Conservation (phyloP, 441 rosid genomes). For the Pelargonium fulgidum region DNA sequence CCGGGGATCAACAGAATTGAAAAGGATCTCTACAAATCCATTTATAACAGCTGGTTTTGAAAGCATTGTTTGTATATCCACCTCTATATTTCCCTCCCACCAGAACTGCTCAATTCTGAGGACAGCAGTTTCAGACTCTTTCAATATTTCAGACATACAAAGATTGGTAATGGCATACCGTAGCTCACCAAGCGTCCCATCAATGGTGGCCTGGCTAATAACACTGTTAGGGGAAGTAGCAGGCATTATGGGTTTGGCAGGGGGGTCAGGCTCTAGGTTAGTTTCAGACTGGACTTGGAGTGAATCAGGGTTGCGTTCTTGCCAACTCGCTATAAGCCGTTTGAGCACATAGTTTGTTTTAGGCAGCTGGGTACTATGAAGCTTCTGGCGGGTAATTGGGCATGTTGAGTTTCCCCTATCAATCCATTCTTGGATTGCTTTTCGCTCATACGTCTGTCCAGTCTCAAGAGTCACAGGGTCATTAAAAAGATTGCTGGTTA, state of each 20-base stretch:
- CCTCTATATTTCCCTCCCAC: slow-evolving; percentile 36
- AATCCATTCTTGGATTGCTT: slow-evolving; percentile 65
- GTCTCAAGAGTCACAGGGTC: slow-evolving; percentile 80
- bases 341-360: slow-evolving; percentile 65
- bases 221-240: slow-evolving; percentile 47
- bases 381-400: slow-evolving; percentile 63
- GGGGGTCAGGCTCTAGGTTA: slow-evolving; percentile 21
- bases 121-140: slow-evolving; percentile 63
- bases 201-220: slow-evolving; percentile 43
- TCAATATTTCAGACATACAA: slow-evolving; percentile 53
- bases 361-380: slow-evolving; percentile 48
- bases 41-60: slow-evolving; percentile 52
- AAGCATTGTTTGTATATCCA: slow-evolving; percentile 45
- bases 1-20: slow-evolving; percentile 46
- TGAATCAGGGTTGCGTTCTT: slow-evolving; percentile 38
- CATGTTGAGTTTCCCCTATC: slow-evolving; percentile 64
- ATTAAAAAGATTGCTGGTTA: slow-evolving; percentile 51
- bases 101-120: slow-evolving; percentile 52
- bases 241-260: slow-evolving; percentile 28
- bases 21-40: slow-evolving; percentile 60
- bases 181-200: slow-evolving; percentile 41
- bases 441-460: slow-evolving; percentile 75
- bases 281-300: slow-evolving; percentile 18
- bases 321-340: slow-evolving; percentile 66
- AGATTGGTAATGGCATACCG: slow-evolving; percentile 45